A percentile compares a stretch with the other conserved stretches of the same genome.
phyloP scores from a whole-genome alignment of 768 basidiomycete species.

The Rhodotorula babjevae region DNA sequence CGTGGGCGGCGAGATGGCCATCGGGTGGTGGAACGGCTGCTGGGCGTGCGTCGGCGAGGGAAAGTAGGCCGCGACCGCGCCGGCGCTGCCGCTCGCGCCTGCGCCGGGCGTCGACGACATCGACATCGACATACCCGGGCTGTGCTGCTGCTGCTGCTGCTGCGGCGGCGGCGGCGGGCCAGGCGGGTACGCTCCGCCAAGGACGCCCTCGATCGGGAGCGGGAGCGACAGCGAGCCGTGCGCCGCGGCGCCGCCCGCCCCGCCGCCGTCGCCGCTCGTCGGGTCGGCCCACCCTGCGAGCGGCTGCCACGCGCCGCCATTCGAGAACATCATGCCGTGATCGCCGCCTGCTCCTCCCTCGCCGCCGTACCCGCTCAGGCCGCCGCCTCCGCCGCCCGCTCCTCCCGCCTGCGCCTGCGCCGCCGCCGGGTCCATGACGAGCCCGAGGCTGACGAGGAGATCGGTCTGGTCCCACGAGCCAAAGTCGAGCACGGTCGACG shows the following conservation, averaged over 20 bases:
- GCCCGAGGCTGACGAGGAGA: constrained; percentile 28
- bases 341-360: too few species aligned
- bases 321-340: too few species aligned
- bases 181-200: not conserved
- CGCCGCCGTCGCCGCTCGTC: too few species aligned
- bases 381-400: too few species aligned
- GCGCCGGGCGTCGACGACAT: too few species aligned
- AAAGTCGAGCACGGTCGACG: constrained; percentile 28
- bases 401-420: too few species aligned
- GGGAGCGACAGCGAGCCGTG: not conserved
- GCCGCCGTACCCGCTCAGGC: too few species aligned
- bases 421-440: constrained; percentile 17
- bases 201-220: not conserved
- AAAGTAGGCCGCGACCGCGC: too few species aligned
- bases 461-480: constrained; percentile 35
- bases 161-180: not conserved
- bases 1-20: not conserved
- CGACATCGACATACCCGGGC: not conserved
- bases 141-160: not conserved
- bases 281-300: not conserved
- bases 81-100: too few species aligned
- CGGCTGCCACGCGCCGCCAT: not conserved
- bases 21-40: not conserved
- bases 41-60: not conserved
- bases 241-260: too few species aligned